Conservation (phyloP, 2,329 filamentous ascomycete species). For the Penicillium brasilianum region DNA sequence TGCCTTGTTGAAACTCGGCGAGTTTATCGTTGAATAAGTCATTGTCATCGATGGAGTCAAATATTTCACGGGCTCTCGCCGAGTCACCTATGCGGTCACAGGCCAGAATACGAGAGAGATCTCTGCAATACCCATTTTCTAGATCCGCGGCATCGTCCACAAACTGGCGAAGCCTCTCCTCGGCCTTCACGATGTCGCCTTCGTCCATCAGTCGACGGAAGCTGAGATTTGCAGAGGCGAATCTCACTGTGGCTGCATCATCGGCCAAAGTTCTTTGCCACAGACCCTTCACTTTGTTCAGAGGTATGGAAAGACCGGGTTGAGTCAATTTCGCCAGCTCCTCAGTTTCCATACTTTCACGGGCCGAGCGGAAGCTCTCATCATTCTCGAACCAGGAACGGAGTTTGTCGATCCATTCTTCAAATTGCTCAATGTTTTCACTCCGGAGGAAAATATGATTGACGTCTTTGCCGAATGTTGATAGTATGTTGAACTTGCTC, state of each 20-base stretch:
- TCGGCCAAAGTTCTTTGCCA: conserved; percentile 20
- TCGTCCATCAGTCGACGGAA: conserved; percentile 16
- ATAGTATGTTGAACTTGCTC: conserved; percentile 23
- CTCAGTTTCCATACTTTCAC: conserved; percentile 2
- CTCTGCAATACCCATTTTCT: conserved; percentile 17
- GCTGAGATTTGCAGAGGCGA: conserved; percentile 5
- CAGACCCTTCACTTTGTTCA: conserved; percentile 9
- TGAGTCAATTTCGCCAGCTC: background rate
- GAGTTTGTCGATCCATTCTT: conserved; percentile 19
- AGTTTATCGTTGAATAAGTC: conserved; percentile 24
- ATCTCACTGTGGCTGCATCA: conserved; percentile 13
- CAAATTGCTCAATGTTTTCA: conserved; percentile 19
- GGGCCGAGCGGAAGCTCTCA: conserved; percentile 11
- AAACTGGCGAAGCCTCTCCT: conserved; percentile 19
- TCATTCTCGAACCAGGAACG: conserved; percentile 15
- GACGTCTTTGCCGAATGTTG: conserved; percentile 14
- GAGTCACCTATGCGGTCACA: conserved; percentile 26
- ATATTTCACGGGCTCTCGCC: conserved; percentile 18
- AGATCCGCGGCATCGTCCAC: conserved; percentile 15
- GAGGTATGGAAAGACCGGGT: background rate
- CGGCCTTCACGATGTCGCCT: conserved; percentile 18
- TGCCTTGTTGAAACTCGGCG: conserved; percentile 15
- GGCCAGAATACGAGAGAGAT: conserved; percentile 26
- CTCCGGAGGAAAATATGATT: conserved; percentile 11
- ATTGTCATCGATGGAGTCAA: conserved; percentile 27